These are phyloP conservation scores for Cyberlindnera americana DNA, from an alignment of 805 yeast species.

Conservation along the genomic window DNA sequence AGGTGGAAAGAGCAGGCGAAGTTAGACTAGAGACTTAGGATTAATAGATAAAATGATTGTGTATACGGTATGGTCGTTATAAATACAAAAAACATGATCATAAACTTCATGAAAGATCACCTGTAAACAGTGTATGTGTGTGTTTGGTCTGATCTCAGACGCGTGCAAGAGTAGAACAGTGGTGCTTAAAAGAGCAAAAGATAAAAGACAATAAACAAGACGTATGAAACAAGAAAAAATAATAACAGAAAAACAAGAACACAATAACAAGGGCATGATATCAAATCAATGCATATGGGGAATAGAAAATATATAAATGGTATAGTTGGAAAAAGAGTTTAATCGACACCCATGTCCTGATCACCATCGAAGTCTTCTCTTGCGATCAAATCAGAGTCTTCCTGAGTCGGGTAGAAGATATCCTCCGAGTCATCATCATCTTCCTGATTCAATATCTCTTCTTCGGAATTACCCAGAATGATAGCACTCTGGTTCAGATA, in stretches of 20 bases:
- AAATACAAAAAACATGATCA: conserved; percentile 10
- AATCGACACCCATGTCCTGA: conserved; percentile 11
- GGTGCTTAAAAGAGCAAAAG: background rate
- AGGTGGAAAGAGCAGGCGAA: background rate
- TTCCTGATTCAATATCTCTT: conserved; percentile 25
- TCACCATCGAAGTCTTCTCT: conserved; percentile 12
- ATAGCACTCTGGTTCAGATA: conserved; percentile 25
- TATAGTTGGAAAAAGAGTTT: background rate
- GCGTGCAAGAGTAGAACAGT: background rate
- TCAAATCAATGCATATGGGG: background rate
- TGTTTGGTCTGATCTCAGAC: background rate
- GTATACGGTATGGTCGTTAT: conserved; percentile 3
- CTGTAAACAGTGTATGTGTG: no score
- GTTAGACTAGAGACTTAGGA: conserved; percentile 1
- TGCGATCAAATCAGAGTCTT: background rate
- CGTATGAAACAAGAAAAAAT: background rate
- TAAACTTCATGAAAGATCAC: conserved; percentile 4
- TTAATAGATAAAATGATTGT: background rate
- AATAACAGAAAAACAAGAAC: background rate
- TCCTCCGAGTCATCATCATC: conserved; percentile 6
- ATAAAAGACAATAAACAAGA: background rate
- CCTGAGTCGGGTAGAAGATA: conserved; percentile 8
- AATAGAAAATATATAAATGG: background rate
- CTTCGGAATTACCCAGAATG: conserved; percentile 27
- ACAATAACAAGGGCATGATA: background rate